Evolutionary conservation across 129 eudicot genomes (phyloP), one percentile per base, ranked within the genome.

Genomic region (Flaveria trinervia): DNA sequence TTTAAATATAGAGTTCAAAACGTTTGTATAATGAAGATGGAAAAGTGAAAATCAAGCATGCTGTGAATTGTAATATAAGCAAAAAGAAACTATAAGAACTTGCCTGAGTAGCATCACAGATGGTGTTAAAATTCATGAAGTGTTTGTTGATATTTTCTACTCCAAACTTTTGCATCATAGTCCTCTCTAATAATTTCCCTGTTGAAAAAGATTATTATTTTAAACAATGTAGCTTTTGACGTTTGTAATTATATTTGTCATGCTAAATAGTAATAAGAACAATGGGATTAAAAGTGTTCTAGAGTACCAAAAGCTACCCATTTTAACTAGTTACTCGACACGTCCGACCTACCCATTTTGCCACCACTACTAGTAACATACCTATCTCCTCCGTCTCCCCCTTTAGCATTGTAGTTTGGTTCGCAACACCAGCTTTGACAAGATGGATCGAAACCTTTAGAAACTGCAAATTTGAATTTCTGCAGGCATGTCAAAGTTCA

Each of bases 361-460:
- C 28, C 30, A 66, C 28, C 28, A 8, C 3, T 41, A 66, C 30
- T 66, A 41, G 28, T 3, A 68, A 73, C 90, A 73, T 22, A 91
- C 99, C 99, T 77, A 95, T 95, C 54, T 91, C 96, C 78, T 95
- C 99, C n/a, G 99, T 95, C 81, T 95, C 99, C 57, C 99, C 99
- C 77, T 91, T 91, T 61, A 95, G 85, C 99, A 95, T 95, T 22
- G 99, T 95, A 62, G 99, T 95, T 82, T 95, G 99, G 77, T 95
- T 95, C 5, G 99, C 99, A 46, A 95, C 86, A 64, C 99, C 99
- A 83, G 88, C 78, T 85, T 86, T 91, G 12, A 55, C 75, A 62
- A 95, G 91, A 83, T 95, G 97, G 97, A 89, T 95, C 99, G 74
- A 95, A 91, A 25, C 97, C 99, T 59, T 83, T 18, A 4, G 99